Evolutionary conservation across 208 protist genomes (phyloP), one percentile per base, ranked within the genome.

Genomic region (Wallacemonas collosoma): DNA sequence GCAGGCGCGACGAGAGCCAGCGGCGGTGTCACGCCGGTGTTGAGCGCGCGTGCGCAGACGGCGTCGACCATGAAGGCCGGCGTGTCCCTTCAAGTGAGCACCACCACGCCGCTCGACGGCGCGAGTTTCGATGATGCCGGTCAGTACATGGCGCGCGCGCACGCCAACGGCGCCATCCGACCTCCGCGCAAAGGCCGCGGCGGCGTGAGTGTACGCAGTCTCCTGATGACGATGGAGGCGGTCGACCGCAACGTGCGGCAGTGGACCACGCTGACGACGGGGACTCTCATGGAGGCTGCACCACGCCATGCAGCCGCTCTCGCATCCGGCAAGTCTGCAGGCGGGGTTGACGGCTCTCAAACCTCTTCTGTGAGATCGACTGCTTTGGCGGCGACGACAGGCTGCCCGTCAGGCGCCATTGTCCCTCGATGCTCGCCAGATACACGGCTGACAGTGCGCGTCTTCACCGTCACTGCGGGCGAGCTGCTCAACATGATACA

Each of bases 181-280:
- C 12, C 45, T 50, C 8, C 45, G 8, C 45, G 45, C 45, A 14
- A 26, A 26, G 26, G 26, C 26, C 26, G 26, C 26, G 26, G 26
- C 26, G 26, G 26, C 26, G 26, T 26, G 26, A 26, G 26, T 26
- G 26, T 26, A 26, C 26, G 26, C 26, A 26, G 26, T 26, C 26
- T 26, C 26, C 26, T 1, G 26, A 26, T 26, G 26, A 26, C 26
- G 26, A 26, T 26, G 26, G 45, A 50, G 12, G 8, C 14, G 17
- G 53, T 17, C 0, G 17, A 6, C 53, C 56, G 17, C 1, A 62
- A 62, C 26, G 38, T 43, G 56, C 56, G 56, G 4, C 56, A 62
- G 38, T 62, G 56, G 56, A 62, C 56, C 36, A 62, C 56, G 35
- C 12, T 62, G 7, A 43, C 26, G 9, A 62, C 56, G 5, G 56